These are phyloP conservation scores for Colletotrichum chlorophyti DNA, from an alignment of 2,329 filamentous ascomycete genomes.

Conservation along the genomic window DNA sequence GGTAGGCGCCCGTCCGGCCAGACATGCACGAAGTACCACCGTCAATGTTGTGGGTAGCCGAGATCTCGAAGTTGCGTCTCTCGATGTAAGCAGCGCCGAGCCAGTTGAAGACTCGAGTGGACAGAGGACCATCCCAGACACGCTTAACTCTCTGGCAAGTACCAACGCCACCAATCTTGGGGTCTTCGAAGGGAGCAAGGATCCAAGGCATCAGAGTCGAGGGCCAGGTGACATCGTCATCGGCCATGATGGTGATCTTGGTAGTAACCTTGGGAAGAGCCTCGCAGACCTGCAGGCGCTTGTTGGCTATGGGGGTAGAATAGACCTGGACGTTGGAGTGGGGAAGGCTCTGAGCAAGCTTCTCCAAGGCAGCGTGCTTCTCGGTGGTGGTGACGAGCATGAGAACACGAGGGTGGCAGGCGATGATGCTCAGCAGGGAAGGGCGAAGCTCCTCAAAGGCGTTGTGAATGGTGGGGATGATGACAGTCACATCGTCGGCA, in stretches of 20 bases:
- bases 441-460: slow-evolving; percentile 82
- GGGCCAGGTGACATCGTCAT: slow-evolving; percentile 96
- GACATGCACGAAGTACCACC: slow-evolving; percentile 97
- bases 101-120: slow-evolving; percentile 80
- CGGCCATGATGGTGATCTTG: slow-evolving; percentile 87
- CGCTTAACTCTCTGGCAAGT: slow-evolving; percentile 88
- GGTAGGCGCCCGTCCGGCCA: slow-evolving; percentile 90
- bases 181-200: slow-evolving; percentile 87
- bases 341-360: slow-evolving; percentile 67
- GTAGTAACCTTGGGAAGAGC: slow-evolving; percentile 87
- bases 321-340: slow-evolving; percentile 74
- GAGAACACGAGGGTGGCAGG: slow-evolving; percentile 73
- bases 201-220: slow-evolving; percentile 88
- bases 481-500: slow-evolving; percentile 86
- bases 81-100: slow-evolving; percentile 92
- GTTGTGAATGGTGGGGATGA: slow-evolving; percentile 91
- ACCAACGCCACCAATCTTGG: slow-evolving; percentile 84
- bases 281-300: slow-evolving; percentile 90
- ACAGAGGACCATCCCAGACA: slow-evolving; percentile 64
- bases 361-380: slow-evolving; percentile 73
- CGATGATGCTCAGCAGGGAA: slow-evolving; percentile 80
- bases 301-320: slow-evolving; percentile 86
- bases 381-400: slow-evolving; percentile 88
- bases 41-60: slow-evolving; percentile 92
- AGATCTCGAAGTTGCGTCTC: slow-evolving; percentile 95